phyloP scores from a whole-genome alignment of 805 yeast genomes.

The Jamesozyma gamospora region DNA sequence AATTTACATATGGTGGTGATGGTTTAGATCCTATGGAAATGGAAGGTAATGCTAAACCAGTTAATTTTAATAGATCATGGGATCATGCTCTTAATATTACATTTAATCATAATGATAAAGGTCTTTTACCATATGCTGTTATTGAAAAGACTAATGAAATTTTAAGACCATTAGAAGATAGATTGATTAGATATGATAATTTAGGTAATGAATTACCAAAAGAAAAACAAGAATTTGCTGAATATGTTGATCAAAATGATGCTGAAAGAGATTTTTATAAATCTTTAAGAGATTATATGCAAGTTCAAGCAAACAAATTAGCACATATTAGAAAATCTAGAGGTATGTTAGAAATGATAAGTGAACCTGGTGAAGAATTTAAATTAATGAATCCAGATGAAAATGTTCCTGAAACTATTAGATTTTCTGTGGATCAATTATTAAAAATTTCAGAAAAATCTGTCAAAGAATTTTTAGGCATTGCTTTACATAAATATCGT shows the following conservation, averaged over 20 bases:
- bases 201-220: slow-evolving; percentile 44
- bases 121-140: slow-evolving; percentile 65
- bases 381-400: slow-evolving; percentile 35
- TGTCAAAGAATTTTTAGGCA: slow-evolving; percentile 56
- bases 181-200: slow-evolving; percentile 60
- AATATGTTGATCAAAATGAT: slow-evolving; percentile 71
- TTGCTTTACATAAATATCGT: slow-evolving; percentile 73
- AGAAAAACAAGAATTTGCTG: slow-evolving; percentile 41
- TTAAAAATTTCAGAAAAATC: slow-evolving; percentile 53
- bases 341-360: slow-evolving; percentile 39
- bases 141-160: slow-evolving; percentile 43
- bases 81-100: slow-evolving; percentile 77
- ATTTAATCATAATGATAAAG: slow-evolving; percentile 41
- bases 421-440: slow-evolving; percentile 49
- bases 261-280: slow-evolving; percentile 79
- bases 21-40: slow-evolving; percentile 96
- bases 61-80: slow-evolving; percentile 90
- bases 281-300: slow-evolving; percentile 59
- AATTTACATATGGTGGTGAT: slow-evolving; percentile 96
- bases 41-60: slow-evolving; percentile 99
- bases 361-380: slow-evolving; percentile 36
- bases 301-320: slow-evolving; percentile 45
- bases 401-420: slow-evolving; percentile 28
- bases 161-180: slow-evolving; percentile 51
- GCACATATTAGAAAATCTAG: slow-evolving; percentile 46